Base-by-base conservation (phyloP, 768 basidiomycete genomes). In the Infundibulicybe gibba region DNA sequence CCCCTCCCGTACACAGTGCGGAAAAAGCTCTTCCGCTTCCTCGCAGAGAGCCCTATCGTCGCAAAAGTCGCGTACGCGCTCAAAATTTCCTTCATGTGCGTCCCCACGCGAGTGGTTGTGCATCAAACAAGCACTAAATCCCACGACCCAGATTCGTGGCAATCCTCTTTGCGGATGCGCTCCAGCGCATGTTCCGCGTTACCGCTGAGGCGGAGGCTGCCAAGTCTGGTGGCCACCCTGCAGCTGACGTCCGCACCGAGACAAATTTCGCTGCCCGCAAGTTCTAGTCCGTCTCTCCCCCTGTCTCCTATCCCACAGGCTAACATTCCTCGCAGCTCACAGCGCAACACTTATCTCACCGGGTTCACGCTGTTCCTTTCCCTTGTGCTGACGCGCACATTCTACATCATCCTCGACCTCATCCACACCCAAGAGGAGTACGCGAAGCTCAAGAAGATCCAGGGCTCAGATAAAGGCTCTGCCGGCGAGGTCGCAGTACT, bases 331-430 rank as follows among this genome's bases (percentile, higher is more conserved):
- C 14, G 16, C 47, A 93, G 90, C 57, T 77, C 91, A 2, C 91
- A 94, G 62, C 78, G 93, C 46, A 97, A 95, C 62, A 83, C 86
- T 49, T 97, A 97, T 63, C 79, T 97, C 13, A 94, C 94, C 6
- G 90, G 90, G 0, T 94, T 92, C 65, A 91, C 88, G 49, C 77
- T 99, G 40, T 97, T 97, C 84, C 84, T 99, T 16, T 97, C 95
- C 8, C 83, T 98, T 47, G 86, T 97, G 55, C 82, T 97, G 54
- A 87, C 94, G 2, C 85, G 94, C 57, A 90, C 88, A 3, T 97
- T 97, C 72, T 85, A 86, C 63, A 89, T 98, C 63, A 80, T 89
- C 40, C 82, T 94, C 59, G 92, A 97, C 62, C 83, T 97, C 54
- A 85, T 97, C 52, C 84, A 90, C 54, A 80, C 85, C 1, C 91